Conservation (phyloP, 345 rosid species). For the Eucalyptus curtisii region DNA sequence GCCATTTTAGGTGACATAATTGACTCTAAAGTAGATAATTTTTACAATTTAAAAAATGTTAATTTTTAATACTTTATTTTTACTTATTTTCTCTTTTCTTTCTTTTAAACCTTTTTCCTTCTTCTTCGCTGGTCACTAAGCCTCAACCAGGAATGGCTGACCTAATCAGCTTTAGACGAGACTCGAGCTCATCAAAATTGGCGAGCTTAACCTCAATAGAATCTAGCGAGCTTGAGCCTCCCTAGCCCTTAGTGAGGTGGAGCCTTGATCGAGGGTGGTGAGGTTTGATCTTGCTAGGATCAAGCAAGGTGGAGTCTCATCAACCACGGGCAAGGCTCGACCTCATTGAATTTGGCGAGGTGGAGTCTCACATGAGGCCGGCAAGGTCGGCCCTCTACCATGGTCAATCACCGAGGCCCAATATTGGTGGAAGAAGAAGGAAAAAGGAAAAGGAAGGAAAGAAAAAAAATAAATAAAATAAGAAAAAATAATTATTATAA, state of each 20-base stretch:
- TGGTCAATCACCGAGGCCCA: rapidly evolving
- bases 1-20: rapidly evolving
- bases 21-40: rapidly evolving
- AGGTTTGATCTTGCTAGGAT: background rate
- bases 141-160: background rate
- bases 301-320: background rate
- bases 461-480: too few relatives aligned
- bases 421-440: background rate
- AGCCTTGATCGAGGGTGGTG: background rate
- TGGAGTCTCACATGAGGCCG: rapidly evolving
- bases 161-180: rapidly evolving
- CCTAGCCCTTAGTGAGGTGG: background rate
- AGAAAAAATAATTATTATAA: too few relatives aligned
- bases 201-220: background rate
- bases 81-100: too few relatives aligned
- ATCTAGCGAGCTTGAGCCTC: background rate
- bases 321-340: rapidly evolving
- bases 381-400: background rate
- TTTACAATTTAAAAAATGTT: background rate
- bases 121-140: rapidly evolving
- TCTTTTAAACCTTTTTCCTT: too few relatives aligned
- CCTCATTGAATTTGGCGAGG: background rate
- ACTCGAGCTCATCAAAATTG: rapidly evolving
- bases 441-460: background rate
- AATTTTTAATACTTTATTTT: too few relatives aligned